Evolutionary conservation across 164 flowering plant species (phyloP).

Genomic region (Tetrastigma voinierianum): DNA sequence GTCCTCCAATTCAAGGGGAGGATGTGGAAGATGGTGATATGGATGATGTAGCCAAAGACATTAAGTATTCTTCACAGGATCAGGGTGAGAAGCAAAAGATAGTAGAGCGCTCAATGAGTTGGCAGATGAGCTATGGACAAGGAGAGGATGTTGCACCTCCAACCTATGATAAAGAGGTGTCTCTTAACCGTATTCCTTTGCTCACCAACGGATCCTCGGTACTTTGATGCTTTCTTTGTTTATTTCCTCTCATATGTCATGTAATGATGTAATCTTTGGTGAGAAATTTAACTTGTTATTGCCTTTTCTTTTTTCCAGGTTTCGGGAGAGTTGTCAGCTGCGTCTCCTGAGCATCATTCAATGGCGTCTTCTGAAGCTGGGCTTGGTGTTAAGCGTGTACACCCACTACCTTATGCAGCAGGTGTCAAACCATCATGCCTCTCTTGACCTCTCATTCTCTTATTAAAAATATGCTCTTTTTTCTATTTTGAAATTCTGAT

Average conservation of each 20-base stretch:
- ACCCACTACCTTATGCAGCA: conserved; percentile 1
- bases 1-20: conserved; percentile 18
- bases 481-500: background rate
- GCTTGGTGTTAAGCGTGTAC: conserved; percentile 6
- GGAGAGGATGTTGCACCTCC: conserved; percentile 14
- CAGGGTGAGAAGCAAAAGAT: conserved; percentile 7
- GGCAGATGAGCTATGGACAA: conserved; percentile 14
- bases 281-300: background rate
- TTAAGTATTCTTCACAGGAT: background rate
- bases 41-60: conserved; percentile 6
- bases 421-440: background rate
- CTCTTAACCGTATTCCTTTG: conserved; percentile 17
- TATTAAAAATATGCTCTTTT: background rate
- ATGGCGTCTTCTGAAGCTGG: conserved; percentile 25
- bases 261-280: background rate
- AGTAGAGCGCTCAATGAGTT: conserved; percentile 9
- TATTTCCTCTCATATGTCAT: no score
- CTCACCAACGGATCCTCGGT: conserved; percentile 17
- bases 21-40: conserved; percentile 14
- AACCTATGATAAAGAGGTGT: conserved; percentile 23
- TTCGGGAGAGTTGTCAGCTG: conserved; percentile 27
- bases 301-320: conserved; percentile 6
- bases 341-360: conserved; percentile 20
- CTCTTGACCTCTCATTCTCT: background rate
- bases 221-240: background rate